Base-by-base conservation (phyloP, 2,329 filamentous ascomycete genomes). In the Basipetospora sp. region DNA sequence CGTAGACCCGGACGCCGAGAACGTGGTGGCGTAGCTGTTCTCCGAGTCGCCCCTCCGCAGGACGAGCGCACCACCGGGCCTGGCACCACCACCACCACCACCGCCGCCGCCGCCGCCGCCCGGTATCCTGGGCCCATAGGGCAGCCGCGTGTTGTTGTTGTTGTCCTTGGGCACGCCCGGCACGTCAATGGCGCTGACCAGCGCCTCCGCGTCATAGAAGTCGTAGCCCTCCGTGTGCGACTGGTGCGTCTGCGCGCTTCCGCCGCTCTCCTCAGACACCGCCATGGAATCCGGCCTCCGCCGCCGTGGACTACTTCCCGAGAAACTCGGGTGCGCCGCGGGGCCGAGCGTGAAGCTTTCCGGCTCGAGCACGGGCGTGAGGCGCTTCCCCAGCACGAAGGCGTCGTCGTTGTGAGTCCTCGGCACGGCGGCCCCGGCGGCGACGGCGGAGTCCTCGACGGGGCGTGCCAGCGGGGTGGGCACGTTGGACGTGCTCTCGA, bases 401-500 rank as follows among this genome's bases (percentile, higher is more conserved):
- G 42, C 43, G 18, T 53, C 45, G 0, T 50, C 43, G 2, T 42
- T 44, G 3, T 6, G 22, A 25, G 22, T 63, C 8, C 53, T 55
- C 11, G 52, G 49, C 10, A 36, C 33, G 14, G 36, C 34, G 8
- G 42, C 43, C 16, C 52, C 45, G 0, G 50, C 43, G 2, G 43
- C 44, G 3, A 53, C 47, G 3, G 53, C 53, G 5, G 62, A 56
- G 14, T 61, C 56, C 8, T 32, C 30, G 1, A 65, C 59, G 3
- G 74, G 70, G 11, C 68, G 59, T 2, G 66, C 73, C 5, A 76
- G 51, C 0, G 74, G 74, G 0, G 74, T 79, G 2, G 71, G 59
- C 18, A 73, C 62, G 42, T 76, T 76, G 1, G 74, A 78, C 5
- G 71, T 76, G 49, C 69, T 77, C 42, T 75, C 73, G 15, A 72